Base-by-base conservation (phyloP, 352 stramenopile species). In the Globisporangium okanoganense region DNA sequence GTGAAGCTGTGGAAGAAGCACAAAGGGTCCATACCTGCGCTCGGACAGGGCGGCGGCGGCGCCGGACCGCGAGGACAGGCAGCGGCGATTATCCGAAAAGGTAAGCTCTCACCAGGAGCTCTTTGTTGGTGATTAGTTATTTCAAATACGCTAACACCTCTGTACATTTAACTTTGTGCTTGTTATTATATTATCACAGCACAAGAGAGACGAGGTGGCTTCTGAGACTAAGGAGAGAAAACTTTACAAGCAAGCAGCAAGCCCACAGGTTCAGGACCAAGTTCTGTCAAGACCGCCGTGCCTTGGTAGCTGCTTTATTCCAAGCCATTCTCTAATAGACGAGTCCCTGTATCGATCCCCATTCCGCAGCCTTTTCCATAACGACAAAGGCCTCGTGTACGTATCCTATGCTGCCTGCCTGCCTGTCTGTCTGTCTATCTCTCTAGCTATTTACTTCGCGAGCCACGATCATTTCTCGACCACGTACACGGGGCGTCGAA, bases 1-100 rank as follows among this genome's bases (percentile, higher is more conserved):
- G 79, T 94, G 63, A 92, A 92, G 67, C 67, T 94, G 61, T 94
- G 85, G 85, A 94, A 94, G 73, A 94, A 92, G 65, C 82, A 92
- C 72, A 88, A 89, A 64, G 85, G 85, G 25, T 62, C 79, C 27
- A 88, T 91, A 59, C 85, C 82, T 24, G 79, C 79, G 33, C 61
- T 94, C 27, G 83, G 82, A 22, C 78, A 92, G 56, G 82, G 85
- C 60, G 82, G 79, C 41, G 82, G 76, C 56, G 79, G 80, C 35
- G 70, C 69, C 8, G 79, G 71, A 1, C 82, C 81, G 29, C 78
- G 85, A 65, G 85, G 85, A 31, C 85, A 92, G 63, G 81, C 82
- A 8, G 85, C 82, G 44, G 85, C 81, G 10, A 92, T 92, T 64
- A 90, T 94, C 31, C 74, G 85, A 31, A 94, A 90, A 76, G 76